Evolutionary conservation across 345 rosid genomes (phyloP).

Genomic region (Schrenkiella parvula): DNA sequence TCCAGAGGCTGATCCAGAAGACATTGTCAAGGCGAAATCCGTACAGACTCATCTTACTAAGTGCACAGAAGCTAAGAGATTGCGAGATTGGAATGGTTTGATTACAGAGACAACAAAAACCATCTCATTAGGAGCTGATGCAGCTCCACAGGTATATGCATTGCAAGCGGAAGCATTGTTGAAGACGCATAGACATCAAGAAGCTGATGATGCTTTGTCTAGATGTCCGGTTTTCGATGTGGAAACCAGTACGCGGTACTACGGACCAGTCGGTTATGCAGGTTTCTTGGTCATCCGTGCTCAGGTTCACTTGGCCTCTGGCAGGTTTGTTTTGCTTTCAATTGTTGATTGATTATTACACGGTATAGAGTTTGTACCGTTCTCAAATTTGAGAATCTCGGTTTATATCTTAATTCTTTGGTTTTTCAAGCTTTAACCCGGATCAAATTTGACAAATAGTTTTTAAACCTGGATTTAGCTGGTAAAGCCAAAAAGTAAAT

Average conservation of each 20-base stretch:
- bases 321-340: conserved; percentile 55
- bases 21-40: conserved; percentile 58
- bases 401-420: not conserved
- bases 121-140: conserved; percentile 72
- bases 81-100: conserved; percentile 67
- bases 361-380: not conserved
- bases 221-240: conserved; percentile 56
- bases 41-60: conserved; percentile 53
- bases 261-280: conserved; percentile 75
- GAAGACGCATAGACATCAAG: conserved; percentile 70
- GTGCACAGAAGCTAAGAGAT: conserved; percentile 66
- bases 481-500: too few relatives aligned
- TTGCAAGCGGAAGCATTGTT: conserved; percentile 88
- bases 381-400: not conserved
- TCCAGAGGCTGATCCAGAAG: conserved; percentile 72
- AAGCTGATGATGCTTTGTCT: conserved; percentile 58
- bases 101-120: conserved; percentile 52
- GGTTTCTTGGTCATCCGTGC: conserved; percentile 62
- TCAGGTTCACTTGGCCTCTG: conserved; percentile 76
- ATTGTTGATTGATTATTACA: not conserved
- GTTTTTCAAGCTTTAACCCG: too few relatives aligned
- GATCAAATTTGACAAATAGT: not conserved
- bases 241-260: conserved; percentile 61
- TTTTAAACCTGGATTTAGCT: too few relatives aligned
- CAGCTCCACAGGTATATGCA: conserved; percentile 87